These are phyloP conservation scores for Globisporangium canariense DNA, from an alignment of 352 stramenopile species.

Conservation along the genomic window DNA sequence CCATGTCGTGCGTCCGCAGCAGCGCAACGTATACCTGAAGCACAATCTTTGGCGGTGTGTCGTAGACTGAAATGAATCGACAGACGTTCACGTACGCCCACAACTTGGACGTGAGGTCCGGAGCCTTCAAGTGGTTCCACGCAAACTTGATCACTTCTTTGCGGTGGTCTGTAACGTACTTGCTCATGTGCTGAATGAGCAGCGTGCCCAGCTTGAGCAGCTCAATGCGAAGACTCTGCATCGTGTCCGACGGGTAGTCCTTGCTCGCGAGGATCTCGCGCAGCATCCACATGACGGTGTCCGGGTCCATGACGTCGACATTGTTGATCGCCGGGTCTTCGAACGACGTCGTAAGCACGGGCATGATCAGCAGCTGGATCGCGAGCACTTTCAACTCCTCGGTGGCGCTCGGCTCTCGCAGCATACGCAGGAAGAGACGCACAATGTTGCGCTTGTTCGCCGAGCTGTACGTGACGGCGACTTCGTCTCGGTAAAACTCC, in stretches of 20 bases:
- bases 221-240: constrained; percentile 85
- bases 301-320: constrained; percentile 80
- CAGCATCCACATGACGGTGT: constrained; percentile 88
- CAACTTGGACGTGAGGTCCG: constrained; percentile 94
- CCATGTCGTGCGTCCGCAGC: constrained; percentile 92
- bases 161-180: constrained; percentile 90
- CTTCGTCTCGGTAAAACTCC: constrained; percentile 84
- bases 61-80: constrained; percentile 95
- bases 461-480: constrained; percentile 59
- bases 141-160: constrained; percentile 99
- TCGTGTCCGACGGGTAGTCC: constrained; percentile 62
- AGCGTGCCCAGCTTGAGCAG: constrained; percentile 94
- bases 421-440: constrained; percentile 86
- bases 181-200: constrained; percentile 94
- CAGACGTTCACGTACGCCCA: constrained; percentile 98
- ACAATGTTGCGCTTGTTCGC: constrained; percentile 85
- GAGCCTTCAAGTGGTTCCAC: constrained; percentile 95
- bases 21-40: constrained; percentile 96
- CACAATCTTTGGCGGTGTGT: constrained; percentile 96
- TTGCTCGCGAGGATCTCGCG: constrained; percentile 86
- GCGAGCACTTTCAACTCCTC: constrained; percentile 92
- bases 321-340: constrained; percentile 75
- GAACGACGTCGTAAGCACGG: constrained; percentile 88
- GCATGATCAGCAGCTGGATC: constrained; percentile 93
- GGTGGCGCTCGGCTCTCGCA: constrained; percentile 61